phyloP scores from a whole-genome alignment of 352 stramenopile genomes.

The Chrysophaeum taylorii region DNA sequence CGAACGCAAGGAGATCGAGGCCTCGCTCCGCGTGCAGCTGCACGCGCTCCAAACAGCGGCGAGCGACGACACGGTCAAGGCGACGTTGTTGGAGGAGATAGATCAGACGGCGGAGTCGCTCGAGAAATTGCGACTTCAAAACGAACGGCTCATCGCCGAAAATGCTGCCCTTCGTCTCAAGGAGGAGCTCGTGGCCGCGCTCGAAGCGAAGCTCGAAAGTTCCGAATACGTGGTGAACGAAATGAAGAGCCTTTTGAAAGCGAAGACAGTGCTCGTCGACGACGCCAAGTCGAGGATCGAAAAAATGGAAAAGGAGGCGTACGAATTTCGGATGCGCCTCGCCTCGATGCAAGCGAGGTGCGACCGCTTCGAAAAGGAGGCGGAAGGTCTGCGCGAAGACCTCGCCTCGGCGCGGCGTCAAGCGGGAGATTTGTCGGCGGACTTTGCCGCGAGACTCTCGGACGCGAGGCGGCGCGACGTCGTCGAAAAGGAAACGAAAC shows the following conservation, averaged over 20 bases:
- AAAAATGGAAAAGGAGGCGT: too few species aligned
- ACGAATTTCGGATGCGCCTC: too few species aligned
- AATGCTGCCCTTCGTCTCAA: neutral
- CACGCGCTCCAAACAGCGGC: too few species aligned
- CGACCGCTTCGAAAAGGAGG: too few species aligned
- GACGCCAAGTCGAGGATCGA: too few species aligned
- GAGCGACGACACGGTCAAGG: too few species aligned
- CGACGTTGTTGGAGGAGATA: neutral
- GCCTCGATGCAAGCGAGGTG: too few species aligned
- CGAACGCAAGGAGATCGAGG: too few species aligned
- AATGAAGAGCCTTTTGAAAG: constrained; percentile 1
- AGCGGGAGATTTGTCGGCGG: too few species aligned
- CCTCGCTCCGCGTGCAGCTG: too few species aligned
- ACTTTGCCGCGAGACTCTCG: neutral
- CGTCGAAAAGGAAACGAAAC: neutral
- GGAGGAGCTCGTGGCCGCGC: neutral
- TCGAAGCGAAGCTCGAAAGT: neutral
- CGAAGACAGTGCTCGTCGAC: neutral
- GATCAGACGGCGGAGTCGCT: neutral
- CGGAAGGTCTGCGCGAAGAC: too few species aligned
- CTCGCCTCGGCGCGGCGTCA: too few species aligned
- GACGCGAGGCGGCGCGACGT: neutral
- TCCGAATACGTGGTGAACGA: neutral
- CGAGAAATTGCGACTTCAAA: neutral
- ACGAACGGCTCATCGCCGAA: neutral